Base-by-base conservation (phyloP, 2,329 filamentous ascomycete genomes). In the Trichoderma brevicompactum region DNA sequence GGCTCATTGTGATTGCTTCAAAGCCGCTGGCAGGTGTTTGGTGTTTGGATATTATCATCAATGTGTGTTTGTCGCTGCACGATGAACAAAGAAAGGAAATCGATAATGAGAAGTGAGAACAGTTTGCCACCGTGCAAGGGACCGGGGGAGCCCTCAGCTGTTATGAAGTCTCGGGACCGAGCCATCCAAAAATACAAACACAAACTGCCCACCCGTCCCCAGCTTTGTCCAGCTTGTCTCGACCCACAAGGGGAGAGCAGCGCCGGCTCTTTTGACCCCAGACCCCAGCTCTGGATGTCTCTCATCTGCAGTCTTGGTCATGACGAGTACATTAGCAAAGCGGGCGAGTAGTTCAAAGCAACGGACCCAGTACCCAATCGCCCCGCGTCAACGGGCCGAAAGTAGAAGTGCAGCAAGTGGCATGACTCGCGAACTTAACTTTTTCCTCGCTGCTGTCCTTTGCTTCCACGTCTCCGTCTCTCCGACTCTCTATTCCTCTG, bases 371-470 rank as follows among this genome's bases (percentile, higher is more conserved):
- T 43, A 38, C 13, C 40, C 38, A 46, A 52, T 38, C 46, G 54
- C 52, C 53, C 62, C 62, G 46, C 53, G 53, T 43, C n/a, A 46
- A 44, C 61, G 46, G 62, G 52, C 53, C 62, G 44, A 59, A 52
- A 52, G n/a, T n/a, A 50, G 28, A 34, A 15, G 43, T 13, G n/a
- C 43, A 50, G 32, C 54, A 58, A 8, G 8, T 19, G 7, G 38
- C 62, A 65, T 65, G 62, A 59, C 62, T 59, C 62, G 62, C 7
- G 7, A 32, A 5, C 10, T 12, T 40, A 15, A 15, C 17, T 15
- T 34, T 38, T 23, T 32, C 17, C 46, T 12, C 34, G 58, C 49
- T 23, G 36, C 58, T 8, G 9, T 38, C 23, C 59, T 34, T 48
- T 38, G 46, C 7, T 43, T 43, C 23, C 23, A 28, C 32, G 4